Conservation (phyloP, 345 rosid genomes). For the Aurinia saxatilis region DNA sequence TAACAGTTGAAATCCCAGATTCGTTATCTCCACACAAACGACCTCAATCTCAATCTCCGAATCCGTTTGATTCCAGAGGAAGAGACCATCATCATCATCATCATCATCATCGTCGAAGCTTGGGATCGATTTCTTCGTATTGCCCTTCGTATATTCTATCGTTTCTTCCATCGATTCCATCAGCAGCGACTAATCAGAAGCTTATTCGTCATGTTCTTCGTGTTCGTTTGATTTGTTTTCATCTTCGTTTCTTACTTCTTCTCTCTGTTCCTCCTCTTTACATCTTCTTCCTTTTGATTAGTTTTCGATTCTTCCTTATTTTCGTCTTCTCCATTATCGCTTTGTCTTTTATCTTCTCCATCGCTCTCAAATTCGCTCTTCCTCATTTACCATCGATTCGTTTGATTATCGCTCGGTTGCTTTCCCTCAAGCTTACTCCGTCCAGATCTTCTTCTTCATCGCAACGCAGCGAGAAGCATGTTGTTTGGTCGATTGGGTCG, state of each 20-base stretch:
- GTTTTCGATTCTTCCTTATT: conserved; percentile 25
- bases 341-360: conserved; percentile 19
- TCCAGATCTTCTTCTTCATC: conserved; percentile 28
- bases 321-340: conserved; percentile 20
- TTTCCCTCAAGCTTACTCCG: conserved; percentile 44
- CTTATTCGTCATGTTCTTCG: conserved; percentile 40
- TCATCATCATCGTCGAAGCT: background rate
- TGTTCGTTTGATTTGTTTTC: conserved; percentile 50
- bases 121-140: conserved; percentile 20
- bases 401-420: conserved; percentile 50
- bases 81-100: no score
- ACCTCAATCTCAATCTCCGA: conserved; percentile 32
- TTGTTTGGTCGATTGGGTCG: conserved; percentile 82
- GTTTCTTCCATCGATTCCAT: conserved; percentile 23
- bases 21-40: conserved; percentile 42
- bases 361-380: conserved; percentile 43
- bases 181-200: conserved; percentile 32
- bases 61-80: conserved; percentile 16
- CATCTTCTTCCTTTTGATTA: conserved; percentile 29
- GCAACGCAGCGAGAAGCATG: conserved; percentile 35
- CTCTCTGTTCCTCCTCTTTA: conserved; percentile 38
- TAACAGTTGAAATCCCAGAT: conserved; percentile 42
- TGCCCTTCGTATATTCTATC: conserved; percentile 25
- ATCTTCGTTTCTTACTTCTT: conserved; percentile 43
- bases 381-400: conserved; percentile 57